These are phyloP conservation scores for Albatrellus sp. DNA, from an alignment of 1,284 basidiomycete genomes.

Conservation along the genomic window DNA sequence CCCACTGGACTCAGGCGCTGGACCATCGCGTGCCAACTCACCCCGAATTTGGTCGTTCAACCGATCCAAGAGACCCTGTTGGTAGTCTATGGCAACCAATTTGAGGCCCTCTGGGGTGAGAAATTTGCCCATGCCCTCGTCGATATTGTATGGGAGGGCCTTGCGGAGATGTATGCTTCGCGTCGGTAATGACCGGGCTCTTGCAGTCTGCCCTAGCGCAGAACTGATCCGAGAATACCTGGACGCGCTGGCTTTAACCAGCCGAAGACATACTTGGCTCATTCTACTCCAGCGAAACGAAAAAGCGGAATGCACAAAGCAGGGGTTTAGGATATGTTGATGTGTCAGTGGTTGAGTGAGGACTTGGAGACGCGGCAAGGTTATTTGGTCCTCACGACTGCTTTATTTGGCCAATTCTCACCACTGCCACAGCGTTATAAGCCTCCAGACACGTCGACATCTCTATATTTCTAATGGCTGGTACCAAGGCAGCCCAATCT, in stretches of 20 bases:
- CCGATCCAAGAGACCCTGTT: slow-evolving; percentile 65
- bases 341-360: not conserved
- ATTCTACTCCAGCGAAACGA: slow-evolving; percentile 10
- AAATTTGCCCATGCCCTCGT: slow-evolving; percentile 65
- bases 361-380: slow-evolving; percentile 1
- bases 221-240: slow-evolving; percentile 11
- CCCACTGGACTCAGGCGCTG: not conserved
- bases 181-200: slow-evolving; percentile 1
- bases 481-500: slow-evolving; percentile 16
- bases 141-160: slow-evolving; percentile 49
- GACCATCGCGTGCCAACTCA: slow-evolving; percentile 22
- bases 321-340: not conserved
- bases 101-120: slow-evolving; percentile 56
- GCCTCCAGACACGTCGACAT: slow-evolving; percentile 5
- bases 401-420: slow-evolving; percentile 2
- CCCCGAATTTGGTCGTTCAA: slow-evolving; percentile 65
- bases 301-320: not conserved
- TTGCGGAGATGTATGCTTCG: slow-evolving; percentile 45
- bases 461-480: slow-evolving; percentile 14
- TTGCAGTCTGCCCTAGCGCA: slow-evolving; percentile 10
- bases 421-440: not conserved
- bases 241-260: slow-evolving; percentile 14
- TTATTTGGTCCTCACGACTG: slow-evolving; percentile 5
- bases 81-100: slow-evolving; percentile 67
- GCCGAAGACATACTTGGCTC: slow-evolving; percentile 14